Base-by-base conservation (phyloP, 768 basidiomycete genomes). In the Austroboletus eburneus region DNA sequence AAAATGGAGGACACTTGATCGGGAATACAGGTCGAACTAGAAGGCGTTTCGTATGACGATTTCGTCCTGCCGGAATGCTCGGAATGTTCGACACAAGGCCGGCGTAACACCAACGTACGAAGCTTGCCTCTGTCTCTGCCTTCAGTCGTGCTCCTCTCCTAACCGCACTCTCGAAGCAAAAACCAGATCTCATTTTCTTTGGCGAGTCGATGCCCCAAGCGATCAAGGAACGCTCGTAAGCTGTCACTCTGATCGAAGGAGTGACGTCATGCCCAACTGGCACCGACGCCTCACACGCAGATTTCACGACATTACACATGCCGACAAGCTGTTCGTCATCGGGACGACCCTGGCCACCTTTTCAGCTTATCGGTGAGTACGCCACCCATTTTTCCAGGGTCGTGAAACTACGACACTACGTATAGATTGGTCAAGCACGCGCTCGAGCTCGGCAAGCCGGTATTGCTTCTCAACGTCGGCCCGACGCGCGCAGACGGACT, bases 301-400 rank as follows among this genome's bases (percentile, higher is more conserved):
- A 22, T 83, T 78, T 57, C 59, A 55, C 16, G 72, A 81, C 27
- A 58, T 94, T 32, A 78, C 84, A 49, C 59, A 63, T 8, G 70
- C 80, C 18, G 84, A 89, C 43, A 73, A 80, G 37, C 65, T 97
- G 1, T 77, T 98, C 37, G 69, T 95, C 33, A 69, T 95, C 30
- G 95, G 94, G 27, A 94, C 92, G 0, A 92, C 91, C 1, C 78
- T 96, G 22, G 92, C 95, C 1, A 97, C 94, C 0, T 96, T 87
- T 67, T 93, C 90, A 6, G 91, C 92, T 3, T 96, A 85, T 67
- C 76, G 89, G 89, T 88, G 54, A 33, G 56, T 6, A 5, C 16
- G 8, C 3, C 12, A 25, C 3, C 4, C n/a, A 8, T 13, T 17
- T n/a, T 35, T n/a, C 7, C 32, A 5, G 8, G 32, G 16, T 12